Base-by-base conservation (phyloP, 345 rosid genomes). In the Nephelium lappaceum region DNA sequence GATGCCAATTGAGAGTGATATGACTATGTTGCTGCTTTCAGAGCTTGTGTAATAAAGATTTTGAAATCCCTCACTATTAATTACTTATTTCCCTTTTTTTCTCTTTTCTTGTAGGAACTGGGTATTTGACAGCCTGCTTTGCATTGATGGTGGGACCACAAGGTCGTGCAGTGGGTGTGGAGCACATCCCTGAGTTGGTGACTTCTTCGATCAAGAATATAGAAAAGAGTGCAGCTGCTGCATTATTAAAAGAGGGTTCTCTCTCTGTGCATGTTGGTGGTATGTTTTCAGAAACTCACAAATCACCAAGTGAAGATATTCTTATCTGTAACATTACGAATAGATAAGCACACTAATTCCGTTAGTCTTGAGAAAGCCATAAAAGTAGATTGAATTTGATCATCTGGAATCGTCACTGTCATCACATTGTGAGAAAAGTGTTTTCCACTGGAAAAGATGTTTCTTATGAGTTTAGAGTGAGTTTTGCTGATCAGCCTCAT, bases 121-220 rank as follows among this genome's bases (percentile, higher is more conserved):
- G 99, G 23, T 97, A 97, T 80, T 87, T 97, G 81, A 92, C 97
- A 27, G 98, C 95, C 66, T 97, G 98, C 88, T 93, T 97, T 85
- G 95, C 98, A 0, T 41, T 93, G 47, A 93, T 97, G 98, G 98
- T 97, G 78, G 99, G 97, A 73, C 83, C 88, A 24, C 85, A 90
- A 67, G 98, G 99, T 4, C 92, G 93, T 21, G 93, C 89, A 73
- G 89, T 94, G 81, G 98, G 98, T 2, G 93, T 94, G 8, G 99
- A 97, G 69, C 99, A 97, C 86, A 97, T 97, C 58, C 93, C 97
- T 51, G 91, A 94, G 79, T 81, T 97, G 81, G 95, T 84, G 74
- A 78, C 84, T 76, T 82, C 82, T 72, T 94, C 99, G 16, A 85
- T 89, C 77, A 81, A 88, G 85, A 93, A 94, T 70, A 83, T 94